phyloP scores from a whole-genome alignment of 176 grass and related monocot species.

The Cenchrus fungigraminus region DNA sequence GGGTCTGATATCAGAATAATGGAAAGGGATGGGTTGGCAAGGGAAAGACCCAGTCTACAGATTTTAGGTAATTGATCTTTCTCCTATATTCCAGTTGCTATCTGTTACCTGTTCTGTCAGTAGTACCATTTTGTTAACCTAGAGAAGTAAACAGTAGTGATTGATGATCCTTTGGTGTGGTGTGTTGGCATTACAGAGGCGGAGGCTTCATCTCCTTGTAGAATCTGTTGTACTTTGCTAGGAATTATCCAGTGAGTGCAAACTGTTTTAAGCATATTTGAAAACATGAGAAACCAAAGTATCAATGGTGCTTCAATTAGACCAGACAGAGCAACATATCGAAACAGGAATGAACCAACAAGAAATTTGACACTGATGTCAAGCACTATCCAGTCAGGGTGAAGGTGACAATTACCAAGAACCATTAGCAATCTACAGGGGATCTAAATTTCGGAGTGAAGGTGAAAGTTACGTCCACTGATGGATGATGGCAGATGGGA shows the following conservation, averaged over 20 bases:
- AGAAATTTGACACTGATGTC: no score
- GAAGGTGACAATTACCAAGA: no score
- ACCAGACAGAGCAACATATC: no score
- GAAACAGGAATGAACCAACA: no score
- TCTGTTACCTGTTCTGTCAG: background rate
- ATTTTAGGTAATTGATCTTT: constrained; percentile 75
- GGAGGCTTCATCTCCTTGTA: constrained; percentile 99
- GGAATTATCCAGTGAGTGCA: constrained; percentile 77
- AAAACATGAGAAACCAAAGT: no score
- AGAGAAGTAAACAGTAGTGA: background rate
- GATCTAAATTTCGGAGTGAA: no score
- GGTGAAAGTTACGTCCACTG: no score
- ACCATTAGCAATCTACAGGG: no score
- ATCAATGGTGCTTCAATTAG: no score
- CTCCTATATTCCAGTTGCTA: background rate
- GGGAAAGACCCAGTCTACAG: constrained; percentile 94
- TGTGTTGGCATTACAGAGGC: constrained; percentile 57
- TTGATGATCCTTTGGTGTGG: background rate
- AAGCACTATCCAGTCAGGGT: no score
- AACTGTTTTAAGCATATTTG: background rate
- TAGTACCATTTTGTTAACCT: constrained; percentile 17
- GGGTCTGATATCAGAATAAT: constrained; percentile 61
- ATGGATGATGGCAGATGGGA: no score
- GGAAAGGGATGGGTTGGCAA: constrained; percentile 99
- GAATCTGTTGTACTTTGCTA: constrained; percentile 90